Evolutionary conservation across 75 land plant species (phyloP).

Genomic region (Pseudotsuga menziesii): DNA sequence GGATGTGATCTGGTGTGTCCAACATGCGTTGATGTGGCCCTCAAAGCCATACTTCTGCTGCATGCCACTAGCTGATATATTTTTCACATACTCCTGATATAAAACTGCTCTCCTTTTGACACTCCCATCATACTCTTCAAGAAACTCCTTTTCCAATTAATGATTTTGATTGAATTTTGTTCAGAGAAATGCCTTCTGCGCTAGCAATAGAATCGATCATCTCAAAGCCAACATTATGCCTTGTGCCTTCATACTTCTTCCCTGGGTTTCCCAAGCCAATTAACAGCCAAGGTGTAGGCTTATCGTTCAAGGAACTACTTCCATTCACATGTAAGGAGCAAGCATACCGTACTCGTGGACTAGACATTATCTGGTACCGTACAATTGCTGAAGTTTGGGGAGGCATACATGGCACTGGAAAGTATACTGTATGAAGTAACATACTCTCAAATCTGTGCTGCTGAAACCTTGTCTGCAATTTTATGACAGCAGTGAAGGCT

Average conservation of each 20-base stretch:
- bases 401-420: background rate
- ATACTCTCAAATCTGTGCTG: background rate
- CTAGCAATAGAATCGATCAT: conserved; percentile 79
- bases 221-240: conserved; percentile 98
- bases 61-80: conserved; percentile 76
- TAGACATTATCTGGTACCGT: background rate
- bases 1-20: conserved; percentile 74
- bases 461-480: no score
- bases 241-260: conserved; percentile 83
- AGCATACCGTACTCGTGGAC: background rate
- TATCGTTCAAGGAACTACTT: conserved; percentile 4
- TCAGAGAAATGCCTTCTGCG: conserved; percentile 63
- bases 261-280: conserved; percentile 92
- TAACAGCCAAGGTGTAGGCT: conserved; percentile 61
- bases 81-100: conserved; percentile 93
- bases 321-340: background rate
- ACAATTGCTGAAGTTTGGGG: background rate
- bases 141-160: conserved; percentile 94
- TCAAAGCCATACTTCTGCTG: conserved; percentile 80
- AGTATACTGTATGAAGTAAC: background rate
- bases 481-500: no score
- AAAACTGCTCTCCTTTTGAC: no score
- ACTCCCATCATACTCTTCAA: no score
- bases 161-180: conserved; percentile 87
- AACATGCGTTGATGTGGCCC: conserved; percentile 93